These are phyloP conservation scores for Populus trichocarpa DNA, from an alignment of 441 rosid genomes.

Conservation along the genomic window DNA sequence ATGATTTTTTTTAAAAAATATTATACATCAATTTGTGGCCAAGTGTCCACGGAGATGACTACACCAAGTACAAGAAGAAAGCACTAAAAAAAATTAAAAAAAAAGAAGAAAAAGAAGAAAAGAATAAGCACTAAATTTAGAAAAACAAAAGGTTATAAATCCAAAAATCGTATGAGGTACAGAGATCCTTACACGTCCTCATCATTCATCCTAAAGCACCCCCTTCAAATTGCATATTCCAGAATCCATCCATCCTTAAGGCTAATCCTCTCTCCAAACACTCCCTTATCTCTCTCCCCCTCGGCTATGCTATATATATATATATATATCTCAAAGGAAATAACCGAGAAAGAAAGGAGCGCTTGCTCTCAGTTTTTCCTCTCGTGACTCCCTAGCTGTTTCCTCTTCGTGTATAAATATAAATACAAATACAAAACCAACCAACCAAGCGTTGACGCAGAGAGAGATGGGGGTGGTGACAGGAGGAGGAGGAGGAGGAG, in stretches of 20 bases:
- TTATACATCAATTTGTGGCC: no score
- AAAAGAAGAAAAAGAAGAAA: no score
- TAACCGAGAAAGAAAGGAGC: no score
- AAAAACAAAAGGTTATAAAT: no score
- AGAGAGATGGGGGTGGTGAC: slow-evolving; percentile 23
- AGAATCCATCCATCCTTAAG: slow-evolving; percentile 10
- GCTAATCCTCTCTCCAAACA: not conserved
- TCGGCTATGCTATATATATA: no score
- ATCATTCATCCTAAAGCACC: not conserved
- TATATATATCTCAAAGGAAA: not conserved
- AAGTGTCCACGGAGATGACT: no score
- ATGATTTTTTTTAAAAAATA: no score
- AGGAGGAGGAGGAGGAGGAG: slow-evolving; percentile 21
- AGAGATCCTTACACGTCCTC: not conserved
- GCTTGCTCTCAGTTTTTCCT: not conserved
- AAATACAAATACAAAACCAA: not conserved
- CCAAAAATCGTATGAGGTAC: not conserved
- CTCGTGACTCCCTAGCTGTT: not conserved
- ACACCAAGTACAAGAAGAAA: no score
- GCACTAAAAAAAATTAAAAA: no score
- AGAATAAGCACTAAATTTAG: no score
- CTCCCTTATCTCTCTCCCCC: not conserved
- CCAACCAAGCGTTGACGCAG: not conserved
- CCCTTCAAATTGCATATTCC: slow-evolving; percentile 11
- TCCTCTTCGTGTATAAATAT: not conserved